These are phyloP conservation scores for Erodium chrysanthum DNA, from an alignment of 441 rosid genomes.

Conservation along the genomic window DNA sequence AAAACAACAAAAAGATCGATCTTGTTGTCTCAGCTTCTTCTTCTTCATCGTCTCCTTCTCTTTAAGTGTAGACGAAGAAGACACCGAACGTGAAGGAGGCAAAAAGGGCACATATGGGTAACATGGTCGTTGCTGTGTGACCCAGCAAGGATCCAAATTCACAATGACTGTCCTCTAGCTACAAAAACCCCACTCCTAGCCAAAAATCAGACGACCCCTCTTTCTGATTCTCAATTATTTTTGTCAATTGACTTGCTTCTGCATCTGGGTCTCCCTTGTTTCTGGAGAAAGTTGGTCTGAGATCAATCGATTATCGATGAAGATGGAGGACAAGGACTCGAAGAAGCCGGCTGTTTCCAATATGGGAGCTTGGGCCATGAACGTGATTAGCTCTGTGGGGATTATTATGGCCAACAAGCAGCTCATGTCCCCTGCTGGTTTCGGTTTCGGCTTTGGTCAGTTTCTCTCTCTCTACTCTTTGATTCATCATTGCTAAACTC, in stretches of 20 bases:
- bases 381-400: conserved; percentile 28
- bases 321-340: conserved; percentile 19
- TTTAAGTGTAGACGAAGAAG: not conserved
- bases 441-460: conserved; percentile 23
- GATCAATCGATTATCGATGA: not conserved
- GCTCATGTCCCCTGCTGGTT: conserved; percentile 26
- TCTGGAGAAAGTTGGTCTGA: too few species aligned
- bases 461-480: not conserved
- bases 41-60: not conserved
- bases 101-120: conserved; percentile 4
- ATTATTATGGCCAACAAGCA: conserved; percentile 29
- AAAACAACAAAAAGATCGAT: too few species aligned
- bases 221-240: not conserved
- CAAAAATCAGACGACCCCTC: not conserved
- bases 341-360: conserved; percentile 24
- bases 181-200: not conserved
- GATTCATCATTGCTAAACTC: not conserved
- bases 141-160: not conserved
- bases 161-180: not conserved
- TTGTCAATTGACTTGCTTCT: not conserved
- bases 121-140: not conserved
- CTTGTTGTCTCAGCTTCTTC: not conserved
- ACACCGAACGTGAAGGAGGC: not conserved
- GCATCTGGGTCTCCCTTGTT: not conserved
- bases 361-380: conserved; percentile 28